Percentiles rank a stretch among this genome's conserved stretches.
These are phyloP conservation scores for Albatrellus ellisii DNA, from an alignment of 768 basidiomycete genomes.

Conservation along the genomic window DNA sequence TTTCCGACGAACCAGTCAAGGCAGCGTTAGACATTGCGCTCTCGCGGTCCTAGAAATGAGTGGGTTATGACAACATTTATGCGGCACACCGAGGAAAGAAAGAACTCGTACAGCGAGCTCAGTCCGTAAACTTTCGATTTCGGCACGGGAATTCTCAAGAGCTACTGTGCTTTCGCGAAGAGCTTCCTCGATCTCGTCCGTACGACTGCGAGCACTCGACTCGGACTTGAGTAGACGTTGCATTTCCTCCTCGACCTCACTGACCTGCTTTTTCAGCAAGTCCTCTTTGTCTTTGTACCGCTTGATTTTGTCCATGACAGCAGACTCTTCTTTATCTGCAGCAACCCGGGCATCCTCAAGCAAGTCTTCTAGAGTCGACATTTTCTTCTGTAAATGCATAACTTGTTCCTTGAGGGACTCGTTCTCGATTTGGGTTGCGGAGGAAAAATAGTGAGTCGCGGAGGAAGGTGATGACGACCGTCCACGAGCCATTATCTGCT, in stretches of 20 bases:
- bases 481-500: constrained; percentile 24
- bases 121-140: constrained; percentile 66
- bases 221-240: constrained; percentile 55
- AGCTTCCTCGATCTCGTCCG: constrained; percentile 85
- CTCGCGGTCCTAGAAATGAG: constrained; percentile 52
- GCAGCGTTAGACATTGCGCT: constrained; percentile 29
- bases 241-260: constrained; percentile 48
- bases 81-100: too few relatives aligned
- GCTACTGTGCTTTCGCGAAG: constrained; percentile 77
- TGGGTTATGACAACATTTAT: too few relatives aligned
- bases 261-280: constrained; percentile 55
- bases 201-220: constrained; percentile 41
- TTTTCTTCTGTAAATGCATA: constrained; percentile 72
- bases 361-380: constrained; percentile 66
- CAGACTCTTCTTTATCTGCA: constrained; percentile 62
- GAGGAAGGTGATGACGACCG: constrained; percentile 24
- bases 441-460: constrained; percentile 30
- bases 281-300: constrained; percentile 67
- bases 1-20: constrained; percentile 20
- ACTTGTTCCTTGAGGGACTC: constrained; percentile 84
- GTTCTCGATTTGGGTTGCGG: constrained; percentile 89
- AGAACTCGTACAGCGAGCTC: constrained; percentile 47
- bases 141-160: constrained; percentile 80
- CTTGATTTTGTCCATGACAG: constrained; percentile 46
- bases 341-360: constrained; percentile 64